Base-by-base conservation (phyloP, 2,329 filamentous ascomycete genomes). In the Aschersonia sp. region DNA sequence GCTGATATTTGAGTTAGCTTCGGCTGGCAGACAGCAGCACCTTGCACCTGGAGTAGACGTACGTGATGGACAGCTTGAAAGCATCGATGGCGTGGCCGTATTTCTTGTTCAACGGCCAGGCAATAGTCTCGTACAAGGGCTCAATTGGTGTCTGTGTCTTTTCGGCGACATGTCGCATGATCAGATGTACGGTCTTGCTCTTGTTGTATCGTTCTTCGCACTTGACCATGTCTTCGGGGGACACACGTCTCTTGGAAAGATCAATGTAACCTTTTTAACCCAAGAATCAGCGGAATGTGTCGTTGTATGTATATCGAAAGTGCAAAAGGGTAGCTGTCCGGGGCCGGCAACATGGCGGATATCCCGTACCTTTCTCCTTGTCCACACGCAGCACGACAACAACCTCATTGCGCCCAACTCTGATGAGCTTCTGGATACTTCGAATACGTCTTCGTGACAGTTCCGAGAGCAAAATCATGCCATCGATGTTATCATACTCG, bases 121-220 rank as follows among this genome's bases (percentile, higher is more conserved):
- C 87, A 63, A 98, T 95, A 56, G 75, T 81, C 74, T 95, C 83
- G 70, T 98, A 98, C 49, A 98, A 78, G 46, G 81, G 77, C 74
- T 97, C 87, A 61, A 98, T 94, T n/a, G 90, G 89, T 32, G 81
- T 85, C 62, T 85, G 81, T 42, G 88, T 94, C 77, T 95, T 95
- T 73, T 98, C 89, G 56, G 92, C 90, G 53, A 98, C 92, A 67
- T 98, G 92, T 66, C 90, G 84, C 86, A 98, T 90, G 68, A 98
- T 95, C 47, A 87, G 94, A 70, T 98, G 92, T 41, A 97, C 92
- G 75, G 95, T 94, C 76, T 98, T 98, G 74, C 87, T 87, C 82
- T 98, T 98, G 79, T 98, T 98, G 77, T 95, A 98, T 58, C 92
- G 81, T 73, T 98, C 92, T 66, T 98, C 92, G 66, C 94, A 98